Evolutionary conservation across 2,329 filamentous ascomycete genomes (phyloP).

Genomic region (Aspergillus fischeri): DNA sequence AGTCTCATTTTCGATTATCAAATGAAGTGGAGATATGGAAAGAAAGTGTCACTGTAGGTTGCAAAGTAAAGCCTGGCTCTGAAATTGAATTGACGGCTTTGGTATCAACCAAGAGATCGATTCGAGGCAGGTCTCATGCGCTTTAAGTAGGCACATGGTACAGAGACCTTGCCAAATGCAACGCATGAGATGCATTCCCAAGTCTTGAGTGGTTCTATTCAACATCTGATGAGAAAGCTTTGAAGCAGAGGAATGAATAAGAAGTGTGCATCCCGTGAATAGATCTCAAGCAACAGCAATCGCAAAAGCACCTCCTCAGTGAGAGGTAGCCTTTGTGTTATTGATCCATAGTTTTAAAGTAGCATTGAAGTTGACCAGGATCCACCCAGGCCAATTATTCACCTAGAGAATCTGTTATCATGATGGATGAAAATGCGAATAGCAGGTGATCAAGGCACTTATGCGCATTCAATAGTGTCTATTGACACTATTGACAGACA

Average conservation of each 20-base stretch:
- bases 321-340: background rate
- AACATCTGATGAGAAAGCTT: background rate
- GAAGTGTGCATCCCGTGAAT: background rate
- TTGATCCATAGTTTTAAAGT: background rate
- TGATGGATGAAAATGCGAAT: background rate
- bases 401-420: background rate
- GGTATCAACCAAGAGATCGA: background rate
- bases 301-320: background rate
- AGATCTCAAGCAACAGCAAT: background rate
- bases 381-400: background rate
- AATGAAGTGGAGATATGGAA: constrained; percentile 11
- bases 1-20: constrained; percentile 45
- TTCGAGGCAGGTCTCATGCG: background rate
- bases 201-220: background rate
- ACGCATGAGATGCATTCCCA: background rate
- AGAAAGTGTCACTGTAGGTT: constrained; percentile 5
- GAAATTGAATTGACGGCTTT: background rate
- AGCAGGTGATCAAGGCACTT: background rate
- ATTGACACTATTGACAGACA: no score
- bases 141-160: background rate
- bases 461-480: background rate
- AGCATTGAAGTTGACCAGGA: background rate
- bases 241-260: background rate
- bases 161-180: background rate
- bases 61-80: background rate